Evolutionary conservation across 2,329 filamentous ascomycete genomes (phyloP).

Genomic region (Colletotrichum lentis): DNA sequence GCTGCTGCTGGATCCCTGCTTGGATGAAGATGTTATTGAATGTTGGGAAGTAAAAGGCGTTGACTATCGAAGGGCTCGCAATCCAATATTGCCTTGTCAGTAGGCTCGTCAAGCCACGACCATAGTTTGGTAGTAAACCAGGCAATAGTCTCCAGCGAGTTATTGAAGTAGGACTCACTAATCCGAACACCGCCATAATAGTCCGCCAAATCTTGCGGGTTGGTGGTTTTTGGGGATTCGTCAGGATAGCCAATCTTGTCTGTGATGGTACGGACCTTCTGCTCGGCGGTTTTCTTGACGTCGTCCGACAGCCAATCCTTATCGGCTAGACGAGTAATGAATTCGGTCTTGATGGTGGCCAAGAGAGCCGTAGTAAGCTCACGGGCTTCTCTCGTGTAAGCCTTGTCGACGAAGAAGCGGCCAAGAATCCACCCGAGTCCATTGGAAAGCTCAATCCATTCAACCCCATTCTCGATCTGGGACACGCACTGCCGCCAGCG

Average conservation of each 20-base stretch:
- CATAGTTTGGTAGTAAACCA: constrained; percentile 60
- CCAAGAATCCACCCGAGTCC: constrained; percentile 74
- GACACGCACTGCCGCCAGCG: constrained; percentile 71
- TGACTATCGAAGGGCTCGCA: constrained; percentile 66
- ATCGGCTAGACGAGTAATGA: constrained; percentile 64
- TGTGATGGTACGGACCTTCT: constrained; percentile 71
- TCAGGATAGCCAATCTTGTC: constrained; percentile 75
- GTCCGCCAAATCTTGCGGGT: constrained; percentile 61
- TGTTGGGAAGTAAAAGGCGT: constrained; percentile 71
- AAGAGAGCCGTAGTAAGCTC: constrained; percentile 72
- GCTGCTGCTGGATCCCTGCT: constrained; percentile 71
- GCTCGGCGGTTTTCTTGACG: constrained; percentile 65
- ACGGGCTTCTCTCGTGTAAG: constrained; percentile 72
- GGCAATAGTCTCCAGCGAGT: constrained; percentile 59
- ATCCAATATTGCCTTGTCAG: constrained; percentile 66
- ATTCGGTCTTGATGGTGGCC: constrained; percentile 72
- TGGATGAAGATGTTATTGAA: constrained; percentile 75
- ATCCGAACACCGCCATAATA: constrained; percentile 66
- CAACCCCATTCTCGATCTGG: constrained; percentile 55
- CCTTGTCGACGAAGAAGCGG: constrained; percentile 73
- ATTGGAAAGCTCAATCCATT: constrained; percentile 24
- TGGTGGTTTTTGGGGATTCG: constrained; percentile 55
- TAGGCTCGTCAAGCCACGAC: constrained; percentile 65
- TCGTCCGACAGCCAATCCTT: constrained; percentile 71
- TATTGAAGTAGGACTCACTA: constrained; percentile 63